These are phyloP conservation scores for Conticribra guillardii DNA, from an alignment of 108 stramenopile species.

Conservation along the genomic window DNA sequence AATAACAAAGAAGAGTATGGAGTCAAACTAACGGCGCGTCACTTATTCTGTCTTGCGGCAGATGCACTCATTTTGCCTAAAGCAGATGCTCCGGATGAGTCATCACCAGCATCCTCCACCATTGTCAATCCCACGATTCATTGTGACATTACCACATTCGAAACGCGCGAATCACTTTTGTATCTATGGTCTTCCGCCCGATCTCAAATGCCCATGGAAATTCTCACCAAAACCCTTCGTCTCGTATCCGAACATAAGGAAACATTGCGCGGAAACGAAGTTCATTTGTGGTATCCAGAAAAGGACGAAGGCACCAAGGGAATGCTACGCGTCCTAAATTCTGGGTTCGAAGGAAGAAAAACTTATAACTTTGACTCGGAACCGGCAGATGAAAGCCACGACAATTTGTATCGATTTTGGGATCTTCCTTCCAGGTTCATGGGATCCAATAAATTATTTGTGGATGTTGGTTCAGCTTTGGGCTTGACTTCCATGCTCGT, in stretches of 20 bases:
- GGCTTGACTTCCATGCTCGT: slow-evolving; percentile 75
- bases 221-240: slow-evolving; percentile 54
- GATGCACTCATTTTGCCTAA: slow-evolving; percentile 52
- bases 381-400: slow-evolving; percentile 40
- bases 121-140: slow-evolving; percentile 30
- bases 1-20: slow-evolving; percentile 19
- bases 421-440: slow-evolving; percentile 53
- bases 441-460: slow-evolving; percentile 73
- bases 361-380: slow-evolving; percentile 57
- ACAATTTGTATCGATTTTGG: slow-evolving; percentile 47
- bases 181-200: slow-evolving; percentile 76
- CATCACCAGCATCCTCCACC: background rate
- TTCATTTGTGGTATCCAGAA: slow-evolving; percentile 72
- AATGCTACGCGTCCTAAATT: slow-evolving; percentile 57
- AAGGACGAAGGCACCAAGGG: slow-evolving; percentile 61
- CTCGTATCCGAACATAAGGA: slow-evolving; percentile 54
- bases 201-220: slow-evolving; percentile 57
- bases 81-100: slow-evolving; percentile 46
- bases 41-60: slow-evolving; percentile 79
- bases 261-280: slow-evolving; percentile 44
- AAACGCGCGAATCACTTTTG: slow-evolving; percentile 60
- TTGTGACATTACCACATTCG: slow-evolving; percentile 39
- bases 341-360: slow-evolving; percentile 37
- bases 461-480: slow-evolving; percentile 75
- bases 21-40: slow-evolving; percentile 54